A percentile compares a stretch with the other conserved stretches of the same genome.
phyloP scores from a whole-genome alignment of 1,284 basidiomycete genomes.

The Microbotryum lychnidis-dioicae region DNA sequence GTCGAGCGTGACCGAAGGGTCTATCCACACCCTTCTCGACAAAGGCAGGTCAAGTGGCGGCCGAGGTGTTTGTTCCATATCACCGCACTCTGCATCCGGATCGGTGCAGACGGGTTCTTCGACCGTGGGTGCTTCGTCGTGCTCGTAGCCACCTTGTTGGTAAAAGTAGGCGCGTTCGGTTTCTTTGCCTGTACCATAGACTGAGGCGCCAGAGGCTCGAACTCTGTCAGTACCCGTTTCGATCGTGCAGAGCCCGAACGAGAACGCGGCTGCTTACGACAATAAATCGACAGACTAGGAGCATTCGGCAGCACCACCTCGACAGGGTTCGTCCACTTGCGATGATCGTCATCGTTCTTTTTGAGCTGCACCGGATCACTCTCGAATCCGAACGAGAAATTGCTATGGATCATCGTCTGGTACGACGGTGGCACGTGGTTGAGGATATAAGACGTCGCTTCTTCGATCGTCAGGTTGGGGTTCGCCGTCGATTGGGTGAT shows the following conservation, averaged over 20 bases:
- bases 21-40: conserved; percentile 66
- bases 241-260: too few species aligned
- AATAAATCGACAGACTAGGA: conserved; percentile 87
- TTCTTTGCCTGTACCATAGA: conserved; percentile 93
- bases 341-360: conserved; percentile 39
- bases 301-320: conserved; percentile 82
- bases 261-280: conserved; percentile 41
- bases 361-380: conserved; percentile 52
- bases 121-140: conserved; percentile 49
- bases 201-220: neutral
- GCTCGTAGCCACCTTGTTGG: conserved; percentile 58
- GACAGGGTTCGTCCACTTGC: conserved; percentile 90
- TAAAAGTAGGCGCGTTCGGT: conserved; percentile 61
- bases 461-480: conserved; percentile 70
- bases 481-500: conserved; percentile 40
- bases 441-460: conserved; percentile 71
- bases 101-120: conserved; percentile 25
- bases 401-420: conserved; percentile 77
- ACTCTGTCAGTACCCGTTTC: neutral
- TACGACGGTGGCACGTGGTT: conserved; percentile 48
- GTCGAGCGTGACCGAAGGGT: conserved; percentile 62
- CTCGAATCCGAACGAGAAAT: conserved; percentile 93
- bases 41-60: conserved; percentile 54
- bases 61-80: conserved; percentile 41
- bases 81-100: conserved; percentile 3